Evolutionary conservation across 208 protist genomes (phyloP), one percentile per base, ranked within the genome.

Genomic region (Leptomonas seymouri): DNA sequence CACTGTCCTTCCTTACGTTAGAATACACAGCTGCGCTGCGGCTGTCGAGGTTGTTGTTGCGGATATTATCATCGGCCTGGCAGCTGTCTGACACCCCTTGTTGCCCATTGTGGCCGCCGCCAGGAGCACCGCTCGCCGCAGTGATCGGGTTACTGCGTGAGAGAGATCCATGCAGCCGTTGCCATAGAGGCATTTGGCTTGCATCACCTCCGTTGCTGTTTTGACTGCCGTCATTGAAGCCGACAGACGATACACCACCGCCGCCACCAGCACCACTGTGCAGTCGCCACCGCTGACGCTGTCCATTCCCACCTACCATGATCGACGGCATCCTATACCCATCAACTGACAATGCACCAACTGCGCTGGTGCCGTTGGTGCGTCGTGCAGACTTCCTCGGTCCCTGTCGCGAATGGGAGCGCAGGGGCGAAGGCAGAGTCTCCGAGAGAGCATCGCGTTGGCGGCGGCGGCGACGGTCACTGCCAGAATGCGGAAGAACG

Each of bases 211-310:
- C 30, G 64, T 53, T 23, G n/a, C 21, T 16, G 50, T 23, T 49
- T 7, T 20, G 14, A 36, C 58, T 39, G 8, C 30, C 49, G 15
- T 7, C 60, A 21, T 34, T n/a, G 41, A 2, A 20, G 20, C 12
- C 51, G 34, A 20, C 20, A 0, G n/a, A n/a, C n/a, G n/a, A n/a
- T n/a, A 4, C 34, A 1, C 53, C 31, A 21, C n/a, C 9, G 45
- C 8, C 3, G 27, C 18, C 20, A 21, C 23, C 4, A 15, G 15
- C 36, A 14, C 42, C 44, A 8, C 59, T 21, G 58, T 65, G 28
- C 20, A 41, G 54, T 42, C 39, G 30, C 54, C 61, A 59, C 68
- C 60, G 53, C 28, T 56, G 61, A 16, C 68, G 53, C 50, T 59
- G 42, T 16, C 45, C 53, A 39, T 42, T 42, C 16, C 53, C 44